Base-by-base conservation (phyloP, 768 basidiomycete species). In the Psilocybe cubensis region DNA sequence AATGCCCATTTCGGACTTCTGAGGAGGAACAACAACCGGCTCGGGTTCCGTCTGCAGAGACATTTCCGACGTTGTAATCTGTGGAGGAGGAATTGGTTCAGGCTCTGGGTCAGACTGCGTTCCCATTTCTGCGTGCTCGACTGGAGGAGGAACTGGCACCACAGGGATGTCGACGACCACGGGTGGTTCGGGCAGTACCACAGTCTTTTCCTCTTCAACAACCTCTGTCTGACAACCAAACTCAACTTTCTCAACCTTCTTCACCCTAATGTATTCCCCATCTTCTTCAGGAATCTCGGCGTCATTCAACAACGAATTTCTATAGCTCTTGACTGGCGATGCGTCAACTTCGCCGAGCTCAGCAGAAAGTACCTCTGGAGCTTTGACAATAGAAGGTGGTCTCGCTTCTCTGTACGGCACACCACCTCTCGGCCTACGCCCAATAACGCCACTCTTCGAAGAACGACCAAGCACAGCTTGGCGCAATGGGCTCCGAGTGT, bases 311-410 rank as follows among this genome's bases (percentile, higher is more conserved):
- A 81, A 75, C 9, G 79, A 76, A 7, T 61, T 63, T 7, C 50
- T 66, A 45, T 49, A 20, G 14, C 70, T 73, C 45, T 76, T 78
- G 21, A 79, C 57, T 1, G 79, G 77, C 4, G 80, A 77, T 0
- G 47, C 45, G 42, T 62, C 65, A 20, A 68, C 57, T 14, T 62
- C 65, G 27, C 72, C 67, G 46, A 92, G 73, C 65, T 89, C 90
- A 38, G 83, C 79, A 23, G 89, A 85, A 33, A 92, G 79, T 7
- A 88, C 84, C 63, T 88, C 89, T 0, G 91, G 89, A 17, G 85
- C 83, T 38, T 84, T 88, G 8, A 92, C 83, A 27, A 92, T 73
- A 0, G 88, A 90, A 21, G 85, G 76, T 14, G 90, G 89, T 25
- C 91, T 79, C 11, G 83, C 81, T 60, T 90, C 85, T 62, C 86